These are phyloP conservation scores for Torulaspora franciscae DNA, from an alignment of 805 yeast genomes.

Conservation along the genomic window DNA sequence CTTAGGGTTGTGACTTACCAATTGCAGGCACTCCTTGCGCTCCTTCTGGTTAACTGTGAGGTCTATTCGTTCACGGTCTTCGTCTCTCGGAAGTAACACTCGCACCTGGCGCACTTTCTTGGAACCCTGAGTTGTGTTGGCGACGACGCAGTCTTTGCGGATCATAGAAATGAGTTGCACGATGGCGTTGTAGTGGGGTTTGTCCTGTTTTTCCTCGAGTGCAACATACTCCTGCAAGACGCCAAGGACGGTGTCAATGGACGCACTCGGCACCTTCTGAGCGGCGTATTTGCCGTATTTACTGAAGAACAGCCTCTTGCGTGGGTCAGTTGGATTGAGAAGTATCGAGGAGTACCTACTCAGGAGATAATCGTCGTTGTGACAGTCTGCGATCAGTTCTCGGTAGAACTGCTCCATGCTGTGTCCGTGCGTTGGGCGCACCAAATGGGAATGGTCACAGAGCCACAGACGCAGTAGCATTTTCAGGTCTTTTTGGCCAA, in stretches of 20 bases:
- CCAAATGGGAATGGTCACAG: slow-evolving; percentile 24
- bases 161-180: slow-evolving; percentile 27
- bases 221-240: slow-evolving; percentile 22
- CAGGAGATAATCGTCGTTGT: slow-evolving; percentile 20
- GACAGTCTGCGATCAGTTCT: slow-evolving; percentile 21
- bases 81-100: slow-evolving; percentile 15
- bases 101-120: slow-evolving; percentile 11
- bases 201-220: slow-evolving; percentile 11
- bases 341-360: slow-evolving; percentile 25
- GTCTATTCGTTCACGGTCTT: slow-evolving; percentile 6
- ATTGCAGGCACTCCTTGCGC: slow-evolving; percentile 16
- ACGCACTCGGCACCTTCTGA: slow-evolving; percentile 12
- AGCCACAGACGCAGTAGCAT: slow-evolving; percentile 29
- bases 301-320: slow-evolving; percentile 19
- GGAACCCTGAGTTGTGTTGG: neutral
- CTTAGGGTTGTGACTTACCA: slow-evolving; percentile 17
- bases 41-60: slow-evolving; percentile 4
- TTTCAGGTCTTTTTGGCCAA: slow-evolving; percentile 13
- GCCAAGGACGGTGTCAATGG: slow-evolving; percentile 24
- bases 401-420: slow-evolving; percentile 23
- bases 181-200: slow-evolving; percentile 19
- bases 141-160: slow-evolving; percentile 23
- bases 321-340: slow-evolving; percentile 18
- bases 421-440: slow-evolving; percentile 8
- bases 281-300: neutral